Evolutionary conservation across 2,329 filamentous ascomycete species (phyloP).

Genomic region (Penicillium sp.): DNA sequence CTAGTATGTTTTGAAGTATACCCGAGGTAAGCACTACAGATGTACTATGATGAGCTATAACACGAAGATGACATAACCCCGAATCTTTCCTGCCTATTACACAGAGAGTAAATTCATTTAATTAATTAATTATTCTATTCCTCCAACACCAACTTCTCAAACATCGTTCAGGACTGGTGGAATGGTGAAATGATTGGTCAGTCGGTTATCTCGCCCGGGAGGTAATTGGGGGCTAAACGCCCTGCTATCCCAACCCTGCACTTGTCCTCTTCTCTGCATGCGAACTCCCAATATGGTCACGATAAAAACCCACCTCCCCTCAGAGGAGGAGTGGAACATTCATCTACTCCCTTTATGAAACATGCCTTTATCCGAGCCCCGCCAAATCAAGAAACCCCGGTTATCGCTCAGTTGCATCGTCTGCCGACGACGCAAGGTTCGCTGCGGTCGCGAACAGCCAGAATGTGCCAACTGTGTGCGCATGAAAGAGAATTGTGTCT

Average conservation of each 20-base stretch:
- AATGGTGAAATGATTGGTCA: not conserved
- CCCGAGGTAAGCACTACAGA: no score
- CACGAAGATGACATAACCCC: no score
- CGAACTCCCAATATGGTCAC: not conserved
- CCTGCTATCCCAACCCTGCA: not conserved
- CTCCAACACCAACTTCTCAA: no score
- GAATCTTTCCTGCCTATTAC: no score
- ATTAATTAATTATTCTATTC: no score
- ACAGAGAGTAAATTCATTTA: no score
- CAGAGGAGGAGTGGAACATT: not conserved
- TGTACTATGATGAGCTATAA: no score
- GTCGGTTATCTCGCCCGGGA: not conserved
- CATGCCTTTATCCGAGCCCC: not conserved
- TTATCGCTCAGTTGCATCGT: constrained; percentile 12
- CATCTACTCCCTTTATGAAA: not conserved
- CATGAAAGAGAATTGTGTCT: constrained; percentile 11
- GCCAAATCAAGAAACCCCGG: constrained; percentile 9
- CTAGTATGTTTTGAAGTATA: no score
- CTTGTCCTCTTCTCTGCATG: not conserved
- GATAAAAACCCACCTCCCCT: not conserved
- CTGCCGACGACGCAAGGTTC: constrained; percentile 15
- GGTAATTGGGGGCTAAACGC: not conserved
- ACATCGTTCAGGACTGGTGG: no score
- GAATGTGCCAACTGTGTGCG: constrained; percentile 14
- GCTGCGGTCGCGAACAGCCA: constrained; percentile 16